Evolutionary conservation across 2,329 filamentous ascomycete species (phyloP), one percentile per base, ranked within the genome.

Genomic region (Aspergillus oerlinghausenensis): DNA sequence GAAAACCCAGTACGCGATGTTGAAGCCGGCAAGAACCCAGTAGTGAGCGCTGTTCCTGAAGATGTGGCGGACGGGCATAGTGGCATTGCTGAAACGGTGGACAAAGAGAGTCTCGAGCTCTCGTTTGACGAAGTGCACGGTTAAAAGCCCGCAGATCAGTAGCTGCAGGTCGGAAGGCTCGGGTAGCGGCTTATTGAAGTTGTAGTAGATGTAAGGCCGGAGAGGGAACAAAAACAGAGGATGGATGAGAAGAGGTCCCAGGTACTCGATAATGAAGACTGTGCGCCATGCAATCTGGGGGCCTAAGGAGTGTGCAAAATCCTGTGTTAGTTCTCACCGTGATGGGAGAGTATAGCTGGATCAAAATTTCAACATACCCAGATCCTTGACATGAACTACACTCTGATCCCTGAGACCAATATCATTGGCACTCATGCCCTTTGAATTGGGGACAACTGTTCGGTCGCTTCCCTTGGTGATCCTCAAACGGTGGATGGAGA

Each of bases 1-100:
- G 79, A 97, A 97, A 67, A 94, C 84, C 80, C 88, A 92, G 77
- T 88, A 88, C 48, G 90, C 90, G 67, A 93, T 86, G 67, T 94
- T 84, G 26, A 92, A 70, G 50, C 94, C 94, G 4, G 88, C 88
- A 55, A 93, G 76, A 35, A 88, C 68, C 94, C 94, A 99, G 84
- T 99, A 99, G 80, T 97, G 93, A 64, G 84, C 84, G 63, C 88
- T 91, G 82, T 99, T 99, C 77, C 93, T 94, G 84, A 97, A 88
- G 71, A 99, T 90, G 80, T 96, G 96, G 70, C 77, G 78, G 57
- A 84, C 82, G 19, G 94, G 94, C 94, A 99, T 99, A 50, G 94
- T 99, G 68, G 89, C 90, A 60, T 88, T 86, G 55, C 91, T 93
- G 81, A 99, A 99, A 72, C 90, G 91, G 81, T 99, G 94, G 60